phyloP scores from a whole-genome alignment of 2,329 filamentous ascomycete genomes.

The Nemania abortiva region DNA sequence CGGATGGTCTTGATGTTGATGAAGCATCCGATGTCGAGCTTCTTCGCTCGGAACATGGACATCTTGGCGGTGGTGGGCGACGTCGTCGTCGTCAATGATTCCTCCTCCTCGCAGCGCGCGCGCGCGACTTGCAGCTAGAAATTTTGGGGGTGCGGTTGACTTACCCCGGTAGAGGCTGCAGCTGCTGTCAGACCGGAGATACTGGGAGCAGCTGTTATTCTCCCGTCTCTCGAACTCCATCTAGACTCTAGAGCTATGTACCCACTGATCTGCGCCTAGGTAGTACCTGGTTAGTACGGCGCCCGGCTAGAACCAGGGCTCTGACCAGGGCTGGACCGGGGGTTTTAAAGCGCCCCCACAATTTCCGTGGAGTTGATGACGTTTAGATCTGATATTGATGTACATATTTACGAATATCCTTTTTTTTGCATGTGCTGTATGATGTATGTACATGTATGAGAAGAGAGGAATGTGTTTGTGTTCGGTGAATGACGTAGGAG shows the following conservation, averaged over 20 bases:
- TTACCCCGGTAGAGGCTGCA: conserved; percentile 33
- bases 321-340: background rate
- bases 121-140: conserved; percentile 26
- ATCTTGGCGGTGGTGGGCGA: conserved; percentile 60
- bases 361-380: conserved; percentile 36
- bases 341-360: background rate
- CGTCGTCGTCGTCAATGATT: conserved; percentile 24
- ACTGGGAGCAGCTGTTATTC: background rate
- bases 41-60: conserved; percentile 91
- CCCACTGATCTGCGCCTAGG: conserved; percentile 10
- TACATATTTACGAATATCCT: background rate
- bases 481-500: conserved; percentile 41
- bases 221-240: background rate
- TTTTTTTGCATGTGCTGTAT: background rate
- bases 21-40: conserved; percentile 88
- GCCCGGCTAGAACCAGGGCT: too few relatives aligned
- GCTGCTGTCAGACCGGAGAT: conserved; percentile 7
- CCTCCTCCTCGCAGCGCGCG: conserved; percentile 11
- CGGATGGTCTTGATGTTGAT: conserved; percentile 88
- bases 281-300: too few relatives aligned
- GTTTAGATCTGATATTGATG: conserved; percentile 30
- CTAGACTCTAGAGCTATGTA: background rate
- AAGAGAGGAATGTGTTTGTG: background rate
- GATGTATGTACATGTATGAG: background rate
- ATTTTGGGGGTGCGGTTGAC: conserved; percentile 34